A percentile compares a stretch with the other conserved stretches of the same genome.
Conservation (phyloP, 805 yeast genomes). For the Metschnikowia sp. region DNA sequence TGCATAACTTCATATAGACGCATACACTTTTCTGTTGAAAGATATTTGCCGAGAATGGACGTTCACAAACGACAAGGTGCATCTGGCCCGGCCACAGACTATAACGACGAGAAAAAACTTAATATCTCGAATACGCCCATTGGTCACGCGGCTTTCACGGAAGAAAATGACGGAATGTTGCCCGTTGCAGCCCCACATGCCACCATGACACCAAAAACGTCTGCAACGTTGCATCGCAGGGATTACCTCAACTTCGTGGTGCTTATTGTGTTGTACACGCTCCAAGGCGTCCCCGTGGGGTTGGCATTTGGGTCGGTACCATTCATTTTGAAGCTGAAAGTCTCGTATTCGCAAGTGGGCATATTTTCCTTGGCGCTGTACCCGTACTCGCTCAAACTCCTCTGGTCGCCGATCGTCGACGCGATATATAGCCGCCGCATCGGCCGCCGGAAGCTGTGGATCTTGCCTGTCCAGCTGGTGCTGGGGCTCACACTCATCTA, state of each 20-base stretch:
- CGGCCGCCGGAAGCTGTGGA: conserved; percentile 92
- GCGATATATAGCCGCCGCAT: conserved; percentile 63
- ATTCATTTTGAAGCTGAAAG: conserved; percentile 75
- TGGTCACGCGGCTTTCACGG: conserved; percentile 24
- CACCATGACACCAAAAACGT: not conserved
- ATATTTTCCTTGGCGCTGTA: conserved; percentile 88
- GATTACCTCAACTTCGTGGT: conserved; percentile 47
- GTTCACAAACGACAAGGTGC: conserved; percentile 13
- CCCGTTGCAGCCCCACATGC: conserved; percentile 17
- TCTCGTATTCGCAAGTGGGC: conserved; percentile 87
- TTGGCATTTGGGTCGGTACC: conserved; percentile 94
- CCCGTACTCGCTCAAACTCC: conserved; percentile 86
- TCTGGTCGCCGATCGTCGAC: conserved; percentile 97
- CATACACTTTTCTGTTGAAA: too few species aligned
- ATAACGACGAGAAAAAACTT: conserved; percentile 5
- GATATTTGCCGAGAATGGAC: conserved; percentile 7
- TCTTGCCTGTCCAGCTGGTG: conserved; percentile 84
- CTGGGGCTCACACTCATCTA: conserved; percentile 65
- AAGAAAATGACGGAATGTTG: conserved; percentile 35
- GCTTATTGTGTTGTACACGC: conserved; percentile 68
- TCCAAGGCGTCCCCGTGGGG: conserved; percentile 98
- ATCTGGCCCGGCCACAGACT: not conserved
- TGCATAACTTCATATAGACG: too few species aligned
- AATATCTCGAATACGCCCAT: conserved; percentile 1
- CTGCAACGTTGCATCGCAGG: conserved; percentile 7